These are phyloP conservation scores for Echinochloa phyllopogon DNA, from an alignment of 176 grass and related monocot genomes.

Conservation along the genomic window DNA sequence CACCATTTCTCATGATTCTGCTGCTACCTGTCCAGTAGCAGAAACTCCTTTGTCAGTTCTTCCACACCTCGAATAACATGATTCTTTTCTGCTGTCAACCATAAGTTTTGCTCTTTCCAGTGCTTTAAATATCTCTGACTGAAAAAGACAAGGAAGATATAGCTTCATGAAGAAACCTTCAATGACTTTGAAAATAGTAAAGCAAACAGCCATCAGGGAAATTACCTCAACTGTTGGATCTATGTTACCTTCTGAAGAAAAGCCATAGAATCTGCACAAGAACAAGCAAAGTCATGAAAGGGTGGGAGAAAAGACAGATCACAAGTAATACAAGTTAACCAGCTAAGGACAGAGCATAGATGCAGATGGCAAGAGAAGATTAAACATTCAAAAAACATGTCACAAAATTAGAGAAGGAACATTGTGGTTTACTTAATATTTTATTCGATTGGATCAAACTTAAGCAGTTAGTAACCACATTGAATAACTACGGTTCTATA, in stretches of 20 bases:
- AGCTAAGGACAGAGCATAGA: constrained; percentile 19
- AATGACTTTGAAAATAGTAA: constrained; percentile 14
- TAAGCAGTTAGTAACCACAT: background rate
- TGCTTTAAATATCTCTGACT: constrained; percentile 97
- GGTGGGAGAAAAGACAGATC: background rate
- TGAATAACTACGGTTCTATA: background rate
- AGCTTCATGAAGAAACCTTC: constrained; percentile 24
- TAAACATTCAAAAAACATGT: background rate
- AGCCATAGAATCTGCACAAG: constrained; percentile 83
- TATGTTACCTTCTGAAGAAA: constrained; percentile 84
- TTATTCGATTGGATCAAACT: background rate
- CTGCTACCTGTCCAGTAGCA: constrained; percentile 82
- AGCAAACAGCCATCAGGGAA: constrained; percentile 3
- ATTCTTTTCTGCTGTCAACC: constrained; percentile 68
- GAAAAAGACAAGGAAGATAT: constrained; percentile 39
- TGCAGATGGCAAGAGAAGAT: constrained; percentile 17
- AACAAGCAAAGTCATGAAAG: background rate
- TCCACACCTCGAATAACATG: constrained; percentile 87
- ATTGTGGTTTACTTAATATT: background rate
- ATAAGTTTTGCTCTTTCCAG: constrained; percentile 87
- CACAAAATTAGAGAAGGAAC: background rate
- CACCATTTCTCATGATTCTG: constrained; percentile 18
- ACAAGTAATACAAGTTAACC: constrained; percentile 28
- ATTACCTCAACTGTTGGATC: constrained; percentile 82
- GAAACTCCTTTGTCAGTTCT: constrained; percentile 99